phyloP scores from a whole-genome alignment of 73 alveolate genomes.

The Stentor coeruleus region DNA sequence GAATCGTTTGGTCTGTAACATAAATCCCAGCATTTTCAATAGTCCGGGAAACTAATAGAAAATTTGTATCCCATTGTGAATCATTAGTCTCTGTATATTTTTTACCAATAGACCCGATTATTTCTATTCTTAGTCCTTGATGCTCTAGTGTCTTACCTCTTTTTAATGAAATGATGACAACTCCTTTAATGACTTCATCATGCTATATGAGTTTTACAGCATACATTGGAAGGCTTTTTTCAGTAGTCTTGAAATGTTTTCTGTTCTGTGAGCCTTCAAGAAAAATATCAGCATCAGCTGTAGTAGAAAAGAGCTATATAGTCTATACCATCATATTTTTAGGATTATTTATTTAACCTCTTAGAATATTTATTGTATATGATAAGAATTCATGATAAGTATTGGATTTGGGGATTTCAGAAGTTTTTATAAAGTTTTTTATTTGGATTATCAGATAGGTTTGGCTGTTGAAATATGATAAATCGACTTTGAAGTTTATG shows the following conservation, averaged over 20 bases:
- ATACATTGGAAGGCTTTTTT: background rate
- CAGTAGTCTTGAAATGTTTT: background rate
- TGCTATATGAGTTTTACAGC: constrained; percentile 1
- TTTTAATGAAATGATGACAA: constrained; percentile 46
- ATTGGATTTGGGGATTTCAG: too few species aligned
- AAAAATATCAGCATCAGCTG: background rate
- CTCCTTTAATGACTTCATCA: constrained; percentile 79
- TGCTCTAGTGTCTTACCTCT: constrained; percentile 72
- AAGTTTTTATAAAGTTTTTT: too few species aligned
- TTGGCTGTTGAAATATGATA: too few species aligned
- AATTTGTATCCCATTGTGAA: background rate
- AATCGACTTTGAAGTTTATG: too few species aligned
- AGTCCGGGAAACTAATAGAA: background rate
- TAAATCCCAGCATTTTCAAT: background rate
- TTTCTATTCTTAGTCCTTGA: constrained; percentile 83
- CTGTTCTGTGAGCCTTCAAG: constrained; percentile 4
- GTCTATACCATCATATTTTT: constrained; percentile 8
- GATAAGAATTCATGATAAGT: too few species aligned
- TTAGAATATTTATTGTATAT: too few species aligned
- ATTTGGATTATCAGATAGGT: too few species aligned
- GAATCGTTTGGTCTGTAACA: constrained; percentile 5
- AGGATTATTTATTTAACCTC: too few species aligned
- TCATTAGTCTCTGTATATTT: background rate
- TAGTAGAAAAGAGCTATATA: background rate
- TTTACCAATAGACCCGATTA: constrained; percentile 52